These are phyloP conservation scores for Trichothecium sympodiale DNA, from an alignment of 2,329 filamentous ascomycete genomes.

Conservation along the genomic window DNA sequence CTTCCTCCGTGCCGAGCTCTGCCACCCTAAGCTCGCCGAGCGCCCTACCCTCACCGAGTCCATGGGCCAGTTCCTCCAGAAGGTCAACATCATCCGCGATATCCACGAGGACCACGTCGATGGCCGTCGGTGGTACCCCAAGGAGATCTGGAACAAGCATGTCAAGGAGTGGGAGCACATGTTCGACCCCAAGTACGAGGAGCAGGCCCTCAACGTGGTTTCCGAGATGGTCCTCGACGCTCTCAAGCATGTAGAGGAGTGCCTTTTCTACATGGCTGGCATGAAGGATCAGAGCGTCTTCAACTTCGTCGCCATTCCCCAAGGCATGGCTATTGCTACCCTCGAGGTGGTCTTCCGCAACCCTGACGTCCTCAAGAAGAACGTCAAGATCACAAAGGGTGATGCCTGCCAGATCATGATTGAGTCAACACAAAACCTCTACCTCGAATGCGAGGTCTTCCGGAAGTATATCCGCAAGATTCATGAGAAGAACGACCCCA, in stretches of 20 bases:
- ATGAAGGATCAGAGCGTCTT: slow-evolving; percentile 94
- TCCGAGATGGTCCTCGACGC: slow-evolving; percentile 94
- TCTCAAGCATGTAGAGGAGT: slow-evolving; percentile 78
- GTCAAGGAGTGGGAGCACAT: slow-evolving; percentile 83
- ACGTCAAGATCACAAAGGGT: slow-evolving; percentile 95
- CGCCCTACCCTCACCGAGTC: slow-evolving; percentile 77
- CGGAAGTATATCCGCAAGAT: slow-evolving; percentile 68
- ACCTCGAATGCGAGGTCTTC: slow-evolving; percentile 73
- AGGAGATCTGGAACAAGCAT: slow-evolving; percentile 94
- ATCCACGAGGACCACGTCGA: slow-evolving; percentile 83
- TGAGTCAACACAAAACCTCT: slow-evolving; percentile 83
- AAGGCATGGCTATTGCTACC: slow-evolving; percentile 94
- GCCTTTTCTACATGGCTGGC: slow-evolving; percentile 94
- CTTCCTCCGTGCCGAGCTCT: slow-evolving; percentile 78
- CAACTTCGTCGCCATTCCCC: slow-evolving; percentile 97
- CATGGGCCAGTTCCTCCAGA: slow-evolving; percentile 96
- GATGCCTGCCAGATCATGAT: slow-evolving; percentile 86
- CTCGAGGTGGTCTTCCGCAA: slow-evolving; percentile 89
- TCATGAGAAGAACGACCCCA: slow-evolving; percentile 85
- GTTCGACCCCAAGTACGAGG: slow-evolving; percentile 68
- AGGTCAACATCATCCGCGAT: slow-evolving; percentile 98
- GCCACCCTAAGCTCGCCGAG: slow-evolving; percentile 72
- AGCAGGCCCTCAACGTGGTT: slow-evolving; percentile 70
- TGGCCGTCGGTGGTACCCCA: slow-evolving; percentile 84
- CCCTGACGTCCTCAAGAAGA: slow-evolving; percentile 69